Evolutionary conservation across 208 protist species (phyloP), one percentile per base, ranked within the genome.

Genomic region (Trypanosomatidae sp.): DNA sequence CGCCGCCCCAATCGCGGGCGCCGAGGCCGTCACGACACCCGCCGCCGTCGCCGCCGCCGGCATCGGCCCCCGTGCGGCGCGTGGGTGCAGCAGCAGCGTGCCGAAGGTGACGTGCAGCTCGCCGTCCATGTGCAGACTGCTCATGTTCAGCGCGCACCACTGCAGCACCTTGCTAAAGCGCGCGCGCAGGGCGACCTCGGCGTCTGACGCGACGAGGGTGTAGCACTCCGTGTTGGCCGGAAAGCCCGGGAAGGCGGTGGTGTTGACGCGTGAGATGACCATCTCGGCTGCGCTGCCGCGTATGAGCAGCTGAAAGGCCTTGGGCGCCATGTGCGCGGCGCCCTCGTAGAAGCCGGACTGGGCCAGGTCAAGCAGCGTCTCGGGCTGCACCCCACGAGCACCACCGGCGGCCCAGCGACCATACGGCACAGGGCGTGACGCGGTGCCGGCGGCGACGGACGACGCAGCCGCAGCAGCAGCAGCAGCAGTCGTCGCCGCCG

Each of bases 111-210:
- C 43, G 42, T 50, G 60, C 1, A 94, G 60, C 62, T 94, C 86
- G 15, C 79, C 82, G 55, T 94, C 86, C 75, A 94, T 88, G 48
- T 81, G 75, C 27, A 94, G 49, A 61, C 91, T 94, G 56, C 53
- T 71, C 74, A 94, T 85, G 62, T 94, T 94, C 26, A 94, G 57
- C 43, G 79, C 61, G 50, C 86, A 94, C 86, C 86, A 94, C 64
- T 94, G 86, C 38, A 94, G 66, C 27, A 88, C 86, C 48, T 91
- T 91, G 64, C 79, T 90, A 51, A 78, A 92, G 27, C 86, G 64
- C 10, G 78, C 56, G 44, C 76, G 74, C 33, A 82, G 38, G 2
- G 81, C 65, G 3, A 73, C 65, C 22, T 71, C 58, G 6, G 78
- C 70, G 40, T 82, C 71, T 1, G 79, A 73, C 43, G 65, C 53